Base-by-base conservation (phyloP, 2,329 filamentous ascomycete species). In the Botryosphaeria dothidea region DNA sequence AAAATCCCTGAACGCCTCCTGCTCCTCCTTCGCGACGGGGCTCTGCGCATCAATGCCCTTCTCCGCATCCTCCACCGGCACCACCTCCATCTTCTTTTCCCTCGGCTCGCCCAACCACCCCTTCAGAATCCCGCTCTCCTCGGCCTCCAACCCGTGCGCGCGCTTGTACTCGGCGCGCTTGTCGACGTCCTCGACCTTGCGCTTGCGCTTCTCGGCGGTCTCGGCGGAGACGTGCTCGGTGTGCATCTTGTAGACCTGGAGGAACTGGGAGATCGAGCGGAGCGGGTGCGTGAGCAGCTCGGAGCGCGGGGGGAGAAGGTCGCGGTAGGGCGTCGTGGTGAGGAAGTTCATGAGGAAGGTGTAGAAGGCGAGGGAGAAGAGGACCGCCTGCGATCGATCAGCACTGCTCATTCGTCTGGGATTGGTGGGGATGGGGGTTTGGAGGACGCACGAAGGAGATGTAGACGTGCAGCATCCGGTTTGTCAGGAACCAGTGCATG, bases 81-180 rank as follows among this genome's bases (percentile, higher is more conserved):
- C 51, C 15, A 31, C 49, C 71, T 74, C 70, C 54, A 46, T 62
- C 66, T 38, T 66, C 25, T 56, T 65, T 29, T 66, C 65, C 62
- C 38, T 17, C 80, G 80, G 66, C 75, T 68, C 65, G 72, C 67
- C 66, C 49, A 75, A 17, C 77, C 72, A 1, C 74, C 79, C 57
- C 75, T 34, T 38, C 58, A 49, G 43, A 27, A 66, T 27, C 19
- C 56, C 54, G 15, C 78, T 68, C 34, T 73, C 73, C 69, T 81
- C 68, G 4, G 48, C 67, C 67, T 73, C 77, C 21, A 78, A 82
- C 3, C 92, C 93, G 82, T 97, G 92, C 67, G 90, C 92, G 78
- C 92, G 89, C 72, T 93, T 88, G 79, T 92, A 99, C 77, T 91
- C 88, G 67, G 86, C 86, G 72, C 94, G 86, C 86, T 97, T 97